Evolutionary conservation across 306 rosid genomes (phyloP), one percentile per base, ranked within the genome.

Genomic region (Lathyrus oleraceus): DNA sequence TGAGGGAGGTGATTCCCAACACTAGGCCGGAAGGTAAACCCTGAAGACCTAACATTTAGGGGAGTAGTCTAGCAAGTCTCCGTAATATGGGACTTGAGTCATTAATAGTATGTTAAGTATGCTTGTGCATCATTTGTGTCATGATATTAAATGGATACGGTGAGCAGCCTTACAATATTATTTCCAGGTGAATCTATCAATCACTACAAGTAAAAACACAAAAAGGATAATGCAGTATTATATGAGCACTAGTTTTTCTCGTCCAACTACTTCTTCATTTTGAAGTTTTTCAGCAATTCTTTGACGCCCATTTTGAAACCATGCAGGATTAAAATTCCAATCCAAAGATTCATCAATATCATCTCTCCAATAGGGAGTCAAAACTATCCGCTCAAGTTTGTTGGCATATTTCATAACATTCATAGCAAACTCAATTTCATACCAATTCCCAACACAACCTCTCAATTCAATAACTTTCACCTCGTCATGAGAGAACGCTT

Each of bases 351-450:
- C n/a, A n/a, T 15, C 17, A 1, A 0, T 0, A 0, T 0, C 0
- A 0, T 8, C 10, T 66, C 3, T 36, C 62, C 62, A 51, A 19
- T 32, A 51, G 1, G 73, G 73, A 42, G 63, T 69, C 61, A 68
- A 51, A 38, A 68, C 51, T 36, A 52, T 19, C 52, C 5, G 23
- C 10, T 68, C 63, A 69, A 69, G 73, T 17, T 20, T 51, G 10
- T 36, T 10, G 8, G 43, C 9, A 52, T 36, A 35, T 49, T 20
- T 52, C 3, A 52, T 6, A 8, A 38, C 49, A 36, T 36, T 52
- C 73, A 52, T 13, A 5, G 12, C 63, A 20, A 69, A 13, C 25
- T 69, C 73, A 20, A 35, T 53, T 69, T 69, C 73, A 38, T 69
- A 69, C 38, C 25, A 13, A 11, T 69, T 69, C 1, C 63, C 63